A percentile compares a stretch with the other conserved stretches of the same genome.
Conservation (phyloP, 2,329 filamentous ascomycete genomes). For the Aspergillus pseudoviridinutans region DNA sequence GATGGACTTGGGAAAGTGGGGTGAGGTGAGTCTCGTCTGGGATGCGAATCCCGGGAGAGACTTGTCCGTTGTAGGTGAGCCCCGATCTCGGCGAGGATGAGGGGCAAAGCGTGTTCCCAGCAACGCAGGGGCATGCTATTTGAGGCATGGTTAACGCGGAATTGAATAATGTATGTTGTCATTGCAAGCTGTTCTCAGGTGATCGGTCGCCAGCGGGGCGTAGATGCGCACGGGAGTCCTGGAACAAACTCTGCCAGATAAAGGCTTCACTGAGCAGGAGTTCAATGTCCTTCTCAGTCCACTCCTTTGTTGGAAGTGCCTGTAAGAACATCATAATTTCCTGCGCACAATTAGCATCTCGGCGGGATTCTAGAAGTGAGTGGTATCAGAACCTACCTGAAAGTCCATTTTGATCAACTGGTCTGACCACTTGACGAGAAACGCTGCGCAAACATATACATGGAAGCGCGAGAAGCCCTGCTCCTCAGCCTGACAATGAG, state of each 20-base stretch:
- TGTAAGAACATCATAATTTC: slow-evolving; percentile 99
- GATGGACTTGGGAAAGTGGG: neutral
- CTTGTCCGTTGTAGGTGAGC: neutral
- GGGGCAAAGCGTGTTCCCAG: neutral
- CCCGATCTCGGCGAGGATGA: neutral
- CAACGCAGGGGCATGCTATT: neutral
- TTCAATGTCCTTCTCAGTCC: slow-evolving; percentile 98
- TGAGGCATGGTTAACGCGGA: neutral
- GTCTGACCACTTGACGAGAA: slow-evolving; percentile 97
- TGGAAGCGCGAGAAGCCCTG: slow-evolving; percentile 98
- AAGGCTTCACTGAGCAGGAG: slow-evolving; percentile 92
- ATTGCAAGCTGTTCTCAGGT: slow-evolving; percentile 33
- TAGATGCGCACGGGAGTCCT: slow-evolving; percentile 87
- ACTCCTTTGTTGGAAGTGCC: slow-evolving; percentile 82
- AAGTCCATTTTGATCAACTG: slow-evolving; percentile 97
- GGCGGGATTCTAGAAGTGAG: neutral
- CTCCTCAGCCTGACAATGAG: slow-evolving; percentile 72
- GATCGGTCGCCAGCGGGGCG: slow-evolving; percentile 33
- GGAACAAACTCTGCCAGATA: slow-evolving; percentile 97
- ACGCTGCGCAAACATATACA: slow-evolving; percentile 95
- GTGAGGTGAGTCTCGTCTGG: neutral
- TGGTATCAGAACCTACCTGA: slow-evolving; percentile 39
- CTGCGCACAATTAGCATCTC: slow-evolving; percentile 44
- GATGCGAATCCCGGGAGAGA: neutral
- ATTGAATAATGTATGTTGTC: slow-evolving; percentile 24